A percentile compares a stretch with the other conserved stretches of the same genome.
Conservation (phyloP, 441 rosid species). For the Populus hybrid region DNA sequence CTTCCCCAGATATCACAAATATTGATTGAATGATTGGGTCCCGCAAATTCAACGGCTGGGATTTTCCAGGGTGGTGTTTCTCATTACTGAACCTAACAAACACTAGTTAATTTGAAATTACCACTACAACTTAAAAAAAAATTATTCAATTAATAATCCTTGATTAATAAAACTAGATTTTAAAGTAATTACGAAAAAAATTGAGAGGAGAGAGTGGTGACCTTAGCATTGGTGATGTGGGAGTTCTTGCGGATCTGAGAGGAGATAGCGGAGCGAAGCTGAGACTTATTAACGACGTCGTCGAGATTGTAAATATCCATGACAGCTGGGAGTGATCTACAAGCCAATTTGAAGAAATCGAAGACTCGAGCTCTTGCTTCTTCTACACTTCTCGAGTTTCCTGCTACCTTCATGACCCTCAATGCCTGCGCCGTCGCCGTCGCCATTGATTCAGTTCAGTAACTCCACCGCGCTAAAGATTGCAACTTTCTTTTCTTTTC, state of each 20-base stretch:
- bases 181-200: neutral
- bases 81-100: neutral
- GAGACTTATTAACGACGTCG: conserved; percentile 68
- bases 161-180: neutral
- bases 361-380: conserved; percentile 80
- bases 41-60: neutral
- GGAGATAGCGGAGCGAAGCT: conserved; percentile 81
- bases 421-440: conserved; percentile 53
- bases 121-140: neutral
- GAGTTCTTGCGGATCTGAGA: conserved; percentile 81
- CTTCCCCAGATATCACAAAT: too few relatives aligned
- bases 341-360: conserved; percentile 75
- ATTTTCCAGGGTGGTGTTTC: neutral
- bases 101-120: neutral
- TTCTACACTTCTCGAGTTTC: conserved; percentile 77
- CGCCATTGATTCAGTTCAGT: neutral
- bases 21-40: too few relatives aligned
- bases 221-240: conserved; percentile 80
- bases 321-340: conserved; percentile 73
- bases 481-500: neutral
- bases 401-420: conserved; percentile 67
- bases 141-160: too few relatives aligned
- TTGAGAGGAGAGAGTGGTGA: conserved; percentile 12
- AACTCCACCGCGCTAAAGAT: neutral
- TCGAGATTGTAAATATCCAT: conserved; percentile 90